Evolutionary conservation across 2,329 filamentous ascomycete species (phyloP), one percentile per base, ranked within the genome.

Genomic region (Nothopassalora personata): DNA sequence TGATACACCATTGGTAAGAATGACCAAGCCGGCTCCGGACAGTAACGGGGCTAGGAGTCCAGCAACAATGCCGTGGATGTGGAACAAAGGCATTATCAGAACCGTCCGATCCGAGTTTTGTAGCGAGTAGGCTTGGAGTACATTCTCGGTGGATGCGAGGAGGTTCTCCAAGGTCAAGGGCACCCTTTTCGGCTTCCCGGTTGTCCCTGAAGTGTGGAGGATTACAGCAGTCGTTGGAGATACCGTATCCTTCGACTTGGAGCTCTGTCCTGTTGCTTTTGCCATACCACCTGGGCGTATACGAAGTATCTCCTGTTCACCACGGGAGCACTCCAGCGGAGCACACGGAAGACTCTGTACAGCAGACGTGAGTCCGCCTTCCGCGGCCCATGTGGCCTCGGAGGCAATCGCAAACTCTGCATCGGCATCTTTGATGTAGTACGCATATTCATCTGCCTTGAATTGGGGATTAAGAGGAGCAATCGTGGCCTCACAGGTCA

Each of bases 71-170:
- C 90, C 90, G 71, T 93, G 90, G 51, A 95, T 90, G 74, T 95
- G 90, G 80, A 95, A 95, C 1, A 94, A 81, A 19, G 90, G 90
- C 90, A 94, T 94, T 60, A 95, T 89, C 15, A 95, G 81, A 81
- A 91, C 86, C 27, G 90, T 93, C 50, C 90, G 84, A 73, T 95
- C 90, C 53, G 80, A 71, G 7, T 83, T 73, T 0, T 83, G 86
- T 60, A 95, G 81, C 58, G 87, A 75, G 72, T 94, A 95, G 8
- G 90, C 94, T 57, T 81, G 78, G 69, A 88, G 80, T 70, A 94
- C 91, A 75, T 94, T 94, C 68, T 82, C 81, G 81, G 89, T 93
- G 18, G 89, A 92, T 60, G 85, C 81, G 7, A 88, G 87, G 58
- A 94, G 80, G 74, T 94, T 94, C 65, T 81, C 83, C 75, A 94